Percentiles rank a stretch among this genome's conserved stretches.
phyloP scores from a whole-genome alignment of 306 rosid genomes.

The apple (Malus domestica) region DNA sequence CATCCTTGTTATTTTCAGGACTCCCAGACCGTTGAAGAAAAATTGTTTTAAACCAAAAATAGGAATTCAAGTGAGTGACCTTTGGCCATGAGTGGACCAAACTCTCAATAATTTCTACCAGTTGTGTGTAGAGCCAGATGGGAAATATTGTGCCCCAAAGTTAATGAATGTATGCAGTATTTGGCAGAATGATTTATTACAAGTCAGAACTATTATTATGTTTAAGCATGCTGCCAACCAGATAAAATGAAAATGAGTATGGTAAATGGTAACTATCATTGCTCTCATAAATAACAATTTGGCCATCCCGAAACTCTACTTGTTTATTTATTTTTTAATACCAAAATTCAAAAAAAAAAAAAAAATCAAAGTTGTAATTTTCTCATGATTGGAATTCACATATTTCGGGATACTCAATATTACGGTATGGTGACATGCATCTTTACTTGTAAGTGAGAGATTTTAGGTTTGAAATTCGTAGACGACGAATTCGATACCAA shows the following conservation, averaged over 20 bases:
- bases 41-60: background rate
- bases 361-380: no score
- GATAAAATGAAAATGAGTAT: background rate
- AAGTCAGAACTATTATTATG: background rate
- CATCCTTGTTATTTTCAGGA: no score
- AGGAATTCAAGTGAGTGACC: background rate
- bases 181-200: background rate
- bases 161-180: background rate
- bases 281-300: background rate
- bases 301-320: no score
- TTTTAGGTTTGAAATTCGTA: no score
- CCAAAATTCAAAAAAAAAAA: no score
- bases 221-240: background rate
- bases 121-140: background rate
- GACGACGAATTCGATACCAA: no score
- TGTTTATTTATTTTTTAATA: no score
- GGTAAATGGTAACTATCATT: background rate
- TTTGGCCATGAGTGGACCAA: background rate
- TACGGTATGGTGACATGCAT: no score
- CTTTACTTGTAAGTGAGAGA: no score
- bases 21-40: no score
- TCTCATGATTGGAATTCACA: no score
- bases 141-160: background rate
- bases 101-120: background rate
- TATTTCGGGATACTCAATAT: no score